Percentiles rank a stretch among this genome's conserved stretches.
phyloP scores from a whole-genome alignment of 352 stramenopile genomes.

The Elongisporangium anandrum region DNA sequence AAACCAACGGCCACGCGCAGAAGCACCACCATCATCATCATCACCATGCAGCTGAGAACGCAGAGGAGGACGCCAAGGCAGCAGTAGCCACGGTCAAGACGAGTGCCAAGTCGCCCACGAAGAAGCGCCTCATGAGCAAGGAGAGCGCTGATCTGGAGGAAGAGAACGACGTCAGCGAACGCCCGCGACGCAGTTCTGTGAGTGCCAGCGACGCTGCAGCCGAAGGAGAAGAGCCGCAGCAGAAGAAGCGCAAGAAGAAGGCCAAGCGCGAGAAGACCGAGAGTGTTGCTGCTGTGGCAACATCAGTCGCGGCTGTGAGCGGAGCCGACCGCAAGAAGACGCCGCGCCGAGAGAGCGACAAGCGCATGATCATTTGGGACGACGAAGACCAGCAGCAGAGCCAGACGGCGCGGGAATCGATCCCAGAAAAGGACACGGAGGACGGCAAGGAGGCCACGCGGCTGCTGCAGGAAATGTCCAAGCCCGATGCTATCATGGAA shows the following conservation, averaged over 20 bases:
- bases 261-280: slow-evolving; percentile 15
- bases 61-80: not conserved
- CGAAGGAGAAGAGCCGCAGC: slow-evolving; percentile 2
- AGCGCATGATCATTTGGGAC: slow-evolving; percentile 82
- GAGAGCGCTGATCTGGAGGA: not conserved
- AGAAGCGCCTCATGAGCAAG: not conserved
- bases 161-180: not conserved
- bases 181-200: not conserved
- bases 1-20: slow-evolving; percentile 10
- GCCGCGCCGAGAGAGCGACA: slow-evolving; percentile 46
- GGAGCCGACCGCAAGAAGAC: slow-evolving; percentile 23
- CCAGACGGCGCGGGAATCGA: slow-evolving; percentile 14
- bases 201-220: not conserved
- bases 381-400: slow-evolving; percentile 52
- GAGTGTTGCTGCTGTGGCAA: not conserved
- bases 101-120: not conserved
- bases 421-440: slow-evolving; percentile 61
- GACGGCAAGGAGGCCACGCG: slow-evolving; percentile 72
- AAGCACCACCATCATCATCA: slow-evolving; percentile 8
- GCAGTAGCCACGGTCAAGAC: not conserved
- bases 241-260: slow-evolving; percentile 16
- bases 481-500: slow-evolving; percentile 83
- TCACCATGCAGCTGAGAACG: not conserved
- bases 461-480: slow-evolving; percentile 60
- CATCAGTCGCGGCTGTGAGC: not conserved